Evolutionary conservation across 208 protist genomes (phyloP).

Genomic region (Borovskyia barvae): DNA sequence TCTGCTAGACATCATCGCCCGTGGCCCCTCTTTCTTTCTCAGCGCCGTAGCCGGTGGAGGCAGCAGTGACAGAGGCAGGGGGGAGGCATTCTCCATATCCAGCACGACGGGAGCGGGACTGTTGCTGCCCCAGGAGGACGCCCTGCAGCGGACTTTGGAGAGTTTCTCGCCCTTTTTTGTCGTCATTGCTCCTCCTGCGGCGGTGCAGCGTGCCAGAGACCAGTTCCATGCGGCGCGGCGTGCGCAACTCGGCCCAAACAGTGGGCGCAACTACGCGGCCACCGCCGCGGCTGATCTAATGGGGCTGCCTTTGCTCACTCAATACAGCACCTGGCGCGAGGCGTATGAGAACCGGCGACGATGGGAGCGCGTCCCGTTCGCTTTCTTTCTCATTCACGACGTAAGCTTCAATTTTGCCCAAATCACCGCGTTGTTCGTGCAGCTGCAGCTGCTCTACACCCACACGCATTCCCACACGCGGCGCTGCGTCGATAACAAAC

Average conservation of each 20-base stretch:
- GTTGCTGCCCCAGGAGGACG: slow-evolving; percentile 32
- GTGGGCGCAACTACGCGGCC: not conserved
- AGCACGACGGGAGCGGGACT: not conserved
- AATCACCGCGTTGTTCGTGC: slow-evolving; percentile 67
- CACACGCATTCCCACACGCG: slow-evolving; percentile 50
- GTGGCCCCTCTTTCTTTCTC: slow-evolving; percentile 5
- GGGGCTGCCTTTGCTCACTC: slow-evolving; percentile 76
- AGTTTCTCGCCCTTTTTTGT: slow-evolving; percentile 84
- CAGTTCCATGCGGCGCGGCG: slow-evolving; percentile 33
- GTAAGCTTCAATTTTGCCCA: slow-evolving; percentile 81
- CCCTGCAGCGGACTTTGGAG: slow-evolving; percentile 59
- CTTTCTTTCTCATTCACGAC: slow-evolving; percentile 85
- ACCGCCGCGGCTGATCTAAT: slow-evolving; percentile 39
- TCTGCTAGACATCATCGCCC: slow-evolving; percentile 64
- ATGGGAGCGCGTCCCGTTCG: slow-evolving; percentile 68
- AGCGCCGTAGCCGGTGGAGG: not conserved
- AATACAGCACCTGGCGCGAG: slow-evolving; percentile 84
- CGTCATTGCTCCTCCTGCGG: slow-evolving; percentile 53
- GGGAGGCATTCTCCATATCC: not conserved
- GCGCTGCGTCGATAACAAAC: slow-evolving; percentile 37
- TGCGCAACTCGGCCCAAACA: slow-evolving; percentile 17
- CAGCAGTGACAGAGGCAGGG: not conserved
- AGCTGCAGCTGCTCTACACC: slow-evolving; percentile 56
- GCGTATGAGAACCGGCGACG: slow-evolving; percentile 72
- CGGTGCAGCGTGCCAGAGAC: slow-evolving; percentile 37